Evolutionary conservation across 108 stramenopile species (phyloP), one percentile per base, ranked within the genome.

Genomic region (Seminavis robusta): DNA sequence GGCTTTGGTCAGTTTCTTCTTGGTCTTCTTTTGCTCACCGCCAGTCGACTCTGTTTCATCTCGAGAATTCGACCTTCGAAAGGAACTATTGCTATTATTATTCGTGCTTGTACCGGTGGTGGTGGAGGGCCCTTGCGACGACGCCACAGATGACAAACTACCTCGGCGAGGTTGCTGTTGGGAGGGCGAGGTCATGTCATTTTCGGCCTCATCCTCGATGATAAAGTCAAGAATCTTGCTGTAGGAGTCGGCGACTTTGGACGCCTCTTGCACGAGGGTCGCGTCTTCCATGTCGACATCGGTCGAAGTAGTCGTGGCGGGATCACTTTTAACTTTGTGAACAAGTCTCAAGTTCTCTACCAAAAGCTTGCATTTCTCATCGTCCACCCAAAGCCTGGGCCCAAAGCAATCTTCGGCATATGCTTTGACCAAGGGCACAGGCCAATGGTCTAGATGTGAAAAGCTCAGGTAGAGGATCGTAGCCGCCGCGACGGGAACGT

Each of bases 351-450:
- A 44, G 44, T 89, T 89, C 39, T 82, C 33, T 11, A 84, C 88
- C n/a, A 89, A 55, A 1, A 69, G 48, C 1, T 52, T 51, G 31
- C 79, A 83, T 8, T 52, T 24, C 19, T 76, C 66, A 29, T 82
- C 54, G 37, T 85, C 88, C 24, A 89, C 83, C 88, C 88, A 89
- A 31, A 53, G 47, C 33, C 88, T 40, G 23, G 76, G 61, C n/a
- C 83, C 88, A 53, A 85, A 89, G 28, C 76, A 74, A 61, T 89
- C 88, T 34, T 79, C 83, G 1, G 76, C 80, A 44, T 79, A 89
- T 8, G 71, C 83, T 57, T 65, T 63, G 15, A 89, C 52, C 13
- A 89, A 25, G 19, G 70, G 55, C 9, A 66, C 67, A 34, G 88
- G 88, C 88, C 88, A 89, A 42, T 89, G 81, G 59, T 85, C 79